Evolutionary conservation across 257 asterid species (phyloP).

Genomic region (Nicotiana tabacum): DNA sequence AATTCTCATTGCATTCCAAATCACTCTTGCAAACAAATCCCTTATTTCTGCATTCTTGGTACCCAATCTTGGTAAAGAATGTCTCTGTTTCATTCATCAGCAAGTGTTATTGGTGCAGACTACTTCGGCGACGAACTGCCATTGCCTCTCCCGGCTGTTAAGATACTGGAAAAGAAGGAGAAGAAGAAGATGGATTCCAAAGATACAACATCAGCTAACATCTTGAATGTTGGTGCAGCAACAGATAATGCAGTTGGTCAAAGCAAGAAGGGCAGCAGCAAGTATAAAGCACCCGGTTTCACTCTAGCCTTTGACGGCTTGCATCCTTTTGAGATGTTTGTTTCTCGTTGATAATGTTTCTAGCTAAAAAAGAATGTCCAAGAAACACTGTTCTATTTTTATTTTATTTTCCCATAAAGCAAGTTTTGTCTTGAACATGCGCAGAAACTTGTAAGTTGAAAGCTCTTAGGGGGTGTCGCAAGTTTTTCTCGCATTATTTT

Average conservation of each 20-base stretch:
- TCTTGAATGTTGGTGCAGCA: background rate
- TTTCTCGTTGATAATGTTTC: background rate
- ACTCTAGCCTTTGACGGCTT: background rate
- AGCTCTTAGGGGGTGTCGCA: no score
- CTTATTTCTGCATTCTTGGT: no score
- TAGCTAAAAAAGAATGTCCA: background rate
- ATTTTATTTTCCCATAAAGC: no score
- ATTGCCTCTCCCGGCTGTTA: background rate
- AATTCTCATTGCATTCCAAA: background rate
- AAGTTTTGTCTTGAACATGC: no score
- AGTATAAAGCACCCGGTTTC: background rate
- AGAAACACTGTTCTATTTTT: background rate
- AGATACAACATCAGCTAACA: background rate
- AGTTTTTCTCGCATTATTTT: background rate
- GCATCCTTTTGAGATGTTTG: background rate
- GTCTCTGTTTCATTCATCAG: background rate
- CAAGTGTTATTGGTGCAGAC: background rate
- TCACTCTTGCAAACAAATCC: background rate
- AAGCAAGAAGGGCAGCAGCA: background rate
- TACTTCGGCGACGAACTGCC: background rate
- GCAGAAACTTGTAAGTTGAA: background rate
- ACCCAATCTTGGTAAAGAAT: background rate
- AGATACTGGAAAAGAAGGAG: background rate
- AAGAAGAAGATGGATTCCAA: background rate
- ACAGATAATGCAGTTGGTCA: background rate